Evolutionary conservation across 2,329 filamentous ascomycete species (phyloP).

Genomic region (Penicillium sp.): DNA sequence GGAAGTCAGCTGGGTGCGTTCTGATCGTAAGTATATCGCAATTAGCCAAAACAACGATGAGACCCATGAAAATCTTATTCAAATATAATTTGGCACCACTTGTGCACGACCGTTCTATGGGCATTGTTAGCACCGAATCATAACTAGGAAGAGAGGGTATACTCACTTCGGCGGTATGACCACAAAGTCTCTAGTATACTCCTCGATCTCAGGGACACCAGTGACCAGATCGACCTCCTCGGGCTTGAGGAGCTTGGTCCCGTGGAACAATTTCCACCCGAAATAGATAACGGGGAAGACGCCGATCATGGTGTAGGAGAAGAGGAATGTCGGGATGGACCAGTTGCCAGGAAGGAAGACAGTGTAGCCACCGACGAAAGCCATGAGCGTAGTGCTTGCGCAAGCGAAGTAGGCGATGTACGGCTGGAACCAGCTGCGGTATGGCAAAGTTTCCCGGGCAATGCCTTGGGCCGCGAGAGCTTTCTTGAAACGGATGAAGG

Average conservation of each 20-base stretch:
- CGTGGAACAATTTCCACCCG: slow-evolving; percentile 63
- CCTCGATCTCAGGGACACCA: slow-evolving; percentile 58
- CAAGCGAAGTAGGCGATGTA: slow-evolving; percentile 62
- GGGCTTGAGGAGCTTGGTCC: slow-evolving; percentile 50
- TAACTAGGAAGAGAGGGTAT: not conserved
- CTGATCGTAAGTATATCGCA: not conserved
- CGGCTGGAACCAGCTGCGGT: slow-evolving; percentile 60
- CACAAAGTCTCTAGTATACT: slow-evolving; percentile 56
- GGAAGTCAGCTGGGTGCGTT: not conserved
- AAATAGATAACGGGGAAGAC: slow-evolving; percentile 61
- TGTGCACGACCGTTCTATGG: slow-evolving; percentile 22
- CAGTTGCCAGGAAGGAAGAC: slow-evolving; percentile 64
- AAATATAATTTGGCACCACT: slow-evolving; percentile 18
- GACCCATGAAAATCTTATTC: slow-evolving; percentile 5
- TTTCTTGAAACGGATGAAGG: slow-evolving; percentile 63
- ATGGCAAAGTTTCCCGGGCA: slow-evolving; percentile 58
- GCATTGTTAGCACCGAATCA: slow-evolving; percentile 1
- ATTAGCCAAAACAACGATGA: not conserved
- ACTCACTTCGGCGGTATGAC: slow-evolving; percentile 47
- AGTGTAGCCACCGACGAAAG: slow-evolving; percentile 64
- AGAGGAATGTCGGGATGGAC: slow-evolving; percentile 62
- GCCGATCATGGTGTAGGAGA: slow-evolving; percentile 67
- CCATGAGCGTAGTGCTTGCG: slow-evolving; percentile 58
- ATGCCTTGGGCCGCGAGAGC: slow-evolving; percentile 62
- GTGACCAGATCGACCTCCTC: slow-evolving; percentile 55